Base-by-base conservation (phyloP, 2,329 filamentous ascomycete genomes). In the Aspergillus oerlinghausenensis region DNA sequence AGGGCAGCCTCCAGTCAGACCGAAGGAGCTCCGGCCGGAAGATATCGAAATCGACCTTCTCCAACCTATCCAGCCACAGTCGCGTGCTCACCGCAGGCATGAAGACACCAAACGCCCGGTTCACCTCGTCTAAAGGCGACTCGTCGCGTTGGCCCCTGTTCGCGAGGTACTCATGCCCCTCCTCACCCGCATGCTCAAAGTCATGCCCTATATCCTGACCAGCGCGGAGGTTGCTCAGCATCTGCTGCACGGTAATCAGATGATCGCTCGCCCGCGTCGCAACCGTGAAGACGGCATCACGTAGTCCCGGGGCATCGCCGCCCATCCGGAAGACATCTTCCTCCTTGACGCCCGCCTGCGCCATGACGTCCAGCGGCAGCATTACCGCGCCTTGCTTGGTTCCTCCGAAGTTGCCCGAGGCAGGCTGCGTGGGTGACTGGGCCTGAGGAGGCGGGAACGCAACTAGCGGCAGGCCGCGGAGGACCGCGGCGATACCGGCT, bases 261-360 rank as follows among this genome's bases (percentile, higher is more conserved):
- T 99, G 94, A 71, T 99, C 94, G 68, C 95, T 95, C 6, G 94
- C 94, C 40, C 93, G 84, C 0, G 94, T 99, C 0, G 94, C 94
- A 14, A 99, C 90, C 3, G 85, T 83, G 74, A 97, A 99, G 0
- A 97, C 85, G 3, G 92, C 93, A 73, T 99, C 93, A 59, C 89
- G 86, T 19, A 97, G 80, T 0, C 92, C 92, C 0, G 85, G 80
- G 0, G 93, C 93, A n/a, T 84, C 77, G 0, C 88, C 86, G 0
- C 92, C 93, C 45, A 86, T 81, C 8, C 93, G 84, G 58, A 96
- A 89, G 0, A 99, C 88, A 47, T 96, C 90, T 70, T 99, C 94
- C 71, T 97, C 93, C 52, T 85, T 85, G 0, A 97, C 82, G 1
- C 87, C 87, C 4, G 84, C 79, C 64, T 93, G 86, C 0, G 90